These are phyloP conservation scores for Berberis vulgaris DNA, from an alignment of 164 flowering plant species.

Conservation along the genomic window DNA sequence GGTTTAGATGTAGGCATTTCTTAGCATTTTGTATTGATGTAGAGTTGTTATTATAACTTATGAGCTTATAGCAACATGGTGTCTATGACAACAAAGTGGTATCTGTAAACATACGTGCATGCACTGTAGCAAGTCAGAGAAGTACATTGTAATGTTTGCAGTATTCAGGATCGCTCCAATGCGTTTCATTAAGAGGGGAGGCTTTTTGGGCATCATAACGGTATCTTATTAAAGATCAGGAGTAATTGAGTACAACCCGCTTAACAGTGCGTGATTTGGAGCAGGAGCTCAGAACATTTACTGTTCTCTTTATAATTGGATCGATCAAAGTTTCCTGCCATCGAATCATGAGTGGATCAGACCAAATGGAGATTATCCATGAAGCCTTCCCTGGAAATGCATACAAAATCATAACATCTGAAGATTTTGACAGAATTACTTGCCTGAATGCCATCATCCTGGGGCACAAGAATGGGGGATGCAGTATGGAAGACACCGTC, in stretches of 20 bases:
- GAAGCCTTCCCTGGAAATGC: not conserved
- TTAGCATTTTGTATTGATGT: no score
- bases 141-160: conserved; percentile 71
- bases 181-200: conserved; percentile 79
- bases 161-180: conserved; percentile 86
- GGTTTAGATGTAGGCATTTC: no score
- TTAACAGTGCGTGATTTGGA: conserved; percentile 46
- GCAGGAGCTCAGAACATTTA: conserved; percentile 76
- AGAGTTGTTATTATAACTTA: no score
- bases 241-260: conserved; percentile 66
- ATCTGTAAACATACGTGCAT: no score
- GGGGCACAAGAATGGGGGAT: conserved; percentile 74
- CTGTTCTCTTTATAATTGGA: conserved; percentile 71
- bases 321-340: conserved; percentile 66
- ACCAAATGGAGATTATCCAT: no score
- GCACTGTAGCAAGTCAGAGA: not conserved
- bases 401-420: not conserved
- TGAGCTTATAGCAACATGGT: no score
- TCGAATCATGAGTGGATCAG: not conserved
- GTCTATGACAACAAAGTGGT: no score
- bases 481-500: conserved; percentile 96
- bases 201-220: conserved; percentile 45
- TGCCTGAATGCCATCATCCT: conserved; percentile 62
- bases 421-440: not conserved
- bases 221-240: conserved; percentile 87